These are phyloP conservation scores for Russula virescens DNA, from an alignment of 768 basidiomycete genomes.

Conservation along the genomic window DNA sequence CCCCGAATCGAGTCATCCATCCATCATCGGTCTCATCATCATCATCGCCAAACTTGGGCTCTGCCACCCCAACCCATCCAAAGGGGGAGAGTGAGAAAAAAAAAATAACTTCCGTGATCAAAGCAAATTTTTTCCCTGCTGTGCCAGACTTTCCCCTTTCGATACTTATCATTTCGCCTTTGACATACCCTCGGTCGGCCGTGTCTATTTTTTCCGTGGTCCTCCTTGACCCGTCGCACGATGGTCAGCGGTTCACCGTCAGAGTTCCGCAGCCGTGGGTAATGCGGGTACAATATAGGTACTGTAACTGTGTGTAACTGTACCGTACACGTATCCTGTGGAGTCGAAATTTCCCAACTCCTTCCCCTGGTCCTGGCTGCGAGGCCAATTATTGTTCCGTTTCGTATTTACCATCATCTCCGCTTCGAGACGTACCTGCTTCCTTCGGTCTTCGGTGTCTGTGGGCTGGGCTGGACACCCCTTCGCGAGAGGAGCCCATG, in stretches of 20 bases:
- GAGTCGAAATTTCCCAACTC: background rate
- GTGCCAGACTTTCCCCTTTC: slow-evolving; percentile 14
- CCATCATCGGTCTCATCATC: background rate
- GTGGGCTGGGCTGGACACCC: background rate
- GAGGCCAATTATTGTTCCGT: background rate
- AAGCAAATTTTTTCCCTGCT: slow-evolving; percentile 6
- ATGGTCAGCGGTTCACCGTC: background rate
- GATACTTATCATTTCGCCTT: background rate
- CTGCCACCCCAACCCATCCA: slow-evolving; percentile 3
- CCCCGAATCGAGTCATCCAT: slow-evolving; percentile 3
- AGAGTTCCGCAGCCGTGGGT: slow-evolving; percentile 8
- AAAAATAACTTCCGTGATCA: slow-evolving; percentile 2
- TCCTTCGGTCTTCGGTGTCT: background rate
- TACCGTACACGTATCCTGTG: background rate
- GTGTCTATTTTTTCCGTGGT: slow-evolving; percentile 1
- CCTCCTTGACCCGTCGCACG: background rate
- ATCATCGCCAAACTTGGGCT: background rate
- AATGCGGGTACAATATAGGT: background rate
- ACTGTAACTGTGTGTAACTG: too few species aligned
- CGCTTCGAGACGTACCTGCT: background rate
- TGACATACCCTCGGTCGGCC: slow-evolving; percentile 1
- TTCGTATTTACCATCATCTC: slow-evolving; percentile 2
- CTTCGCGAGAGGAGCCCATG: too few species aligned
- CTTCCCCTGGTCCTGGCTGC: background rate
- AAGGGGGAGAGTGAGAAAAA: background rate